Conservation (phyloP, 176 grass and related monocot genomes). For the Rhynchospora breviuscula region DNA sequence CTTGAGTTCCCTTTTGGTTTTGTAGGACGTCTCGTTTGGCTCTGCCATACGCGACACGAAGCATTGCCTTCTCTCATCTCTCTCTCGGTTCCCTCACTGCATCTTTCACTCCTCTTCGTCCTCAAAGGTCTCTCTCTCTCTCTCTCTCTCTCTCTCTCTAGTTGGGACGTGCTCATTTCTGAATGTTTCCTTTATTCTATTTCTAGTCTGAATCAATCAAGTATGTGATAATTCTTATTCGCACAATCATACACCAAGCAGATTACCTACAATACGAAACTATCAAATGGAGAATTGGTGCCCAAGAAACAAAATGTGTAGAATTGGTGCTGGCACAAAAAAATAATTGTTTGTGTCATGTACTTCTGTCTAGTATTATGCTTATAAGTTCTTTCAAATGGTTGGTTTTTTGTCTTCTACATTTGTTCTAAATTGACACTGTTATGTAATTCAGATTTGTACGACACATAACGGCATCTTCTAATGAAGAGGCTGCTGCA, state of each 20-base stretch:
- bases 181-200: not conserved
- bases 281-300: not conserved
- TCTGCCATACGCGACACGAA: constrained; percentile 12
- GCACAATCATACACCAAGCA: not conserved
- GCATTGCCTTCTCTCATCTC: constrained; percentile 17
- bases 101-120: not conserved
- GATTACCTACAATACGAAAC: not conserved
- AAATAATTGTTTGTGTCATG: not conserved
- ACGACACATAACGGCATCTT: constrained; percentile 52
- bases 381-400: not conserved
- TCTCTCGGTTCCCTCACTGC: not conserved
- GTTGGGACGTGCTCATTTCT: not conserved
- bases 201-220: not conserved
- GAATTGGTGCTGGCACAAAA: not conserved
- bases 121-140: constrained; percentile 15
- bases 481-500: constrained; percentile 74
- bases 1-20: not conserved
- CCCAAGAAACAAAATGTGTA: no score
- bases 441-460: constrained; percentile 35
- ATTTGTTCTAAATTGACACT: not conserved
- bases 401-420: not conserved
- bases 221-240: not conserved
- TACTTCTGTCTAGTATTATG: not conserved
- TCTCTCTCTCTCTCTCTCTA: not conserved
- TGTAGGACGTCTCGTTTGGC: constrained; percentile 23